These are phyloP conservation scores for Teratosphaeria viscida DNA, from an alignment of 2,329 filamentous ascomycete species.

Conservation along the genomic window DNA sequence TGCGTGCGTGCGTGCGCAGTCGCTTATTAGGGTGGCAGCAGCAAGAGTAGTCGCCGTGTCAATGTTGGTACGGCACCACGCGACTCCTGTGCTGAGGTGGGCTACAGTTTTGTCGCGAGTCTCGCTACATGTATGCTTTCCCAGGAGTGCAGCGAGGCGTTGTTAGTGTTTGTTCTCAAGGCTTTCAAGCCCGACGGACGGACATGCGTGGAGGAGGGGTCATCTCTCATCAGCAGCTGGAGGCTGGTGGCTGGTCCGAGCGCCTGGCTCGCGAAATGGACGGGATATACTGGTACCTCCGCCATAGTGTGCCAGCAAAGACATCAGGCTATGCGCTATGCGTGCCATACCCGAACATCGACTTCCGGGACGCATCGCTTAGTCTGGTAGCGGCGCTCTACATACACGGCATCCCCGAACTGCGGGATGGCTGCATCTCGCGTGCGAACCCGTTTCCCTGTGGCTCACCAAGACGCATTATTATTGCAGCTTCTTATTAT, in stretches of 20 bases:
- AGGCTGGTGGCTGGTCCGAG: neutral
- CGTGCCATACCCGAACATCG: neutral
- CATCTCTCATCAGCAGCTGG: neutral
- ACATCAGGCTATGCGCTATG: neutral
- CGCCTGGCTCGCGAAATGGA: neutral
- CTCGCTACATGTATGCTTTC: neutral
- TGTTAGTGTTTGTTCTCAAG: neutral
- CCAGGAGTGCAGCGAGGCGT: neutral
- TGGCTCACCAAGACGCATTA: neutral
- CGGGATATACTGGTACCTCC: neutral
- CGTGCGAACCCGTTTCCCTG: conserved; percentile 1
- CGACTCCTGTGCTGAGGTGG: neutral
- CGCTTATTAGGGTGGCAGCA: neutral
- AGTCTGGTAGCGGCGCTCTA: neutral
- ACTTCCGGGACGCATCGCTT: neutral
- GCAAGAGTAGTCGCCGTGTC: neutral
- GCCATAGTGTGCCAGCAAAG: neutral
- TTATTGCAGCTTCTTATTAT: neutral
- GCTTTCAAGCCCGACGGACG: neutral
- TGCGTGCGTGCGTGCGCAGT: neutral
- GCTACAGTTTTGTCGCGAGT: neutral
- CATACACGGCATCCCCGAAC: conserved; percentile 1
- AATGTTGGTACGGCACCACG: neutral
- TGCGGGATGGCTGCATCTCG: conserved; percentile 1
- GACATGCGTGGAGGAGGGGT: neutral